phyloP scores from a whole-genome alignment of 495 filamentous ascomycete species.

The Lineolata rhizophorae region DNA sequence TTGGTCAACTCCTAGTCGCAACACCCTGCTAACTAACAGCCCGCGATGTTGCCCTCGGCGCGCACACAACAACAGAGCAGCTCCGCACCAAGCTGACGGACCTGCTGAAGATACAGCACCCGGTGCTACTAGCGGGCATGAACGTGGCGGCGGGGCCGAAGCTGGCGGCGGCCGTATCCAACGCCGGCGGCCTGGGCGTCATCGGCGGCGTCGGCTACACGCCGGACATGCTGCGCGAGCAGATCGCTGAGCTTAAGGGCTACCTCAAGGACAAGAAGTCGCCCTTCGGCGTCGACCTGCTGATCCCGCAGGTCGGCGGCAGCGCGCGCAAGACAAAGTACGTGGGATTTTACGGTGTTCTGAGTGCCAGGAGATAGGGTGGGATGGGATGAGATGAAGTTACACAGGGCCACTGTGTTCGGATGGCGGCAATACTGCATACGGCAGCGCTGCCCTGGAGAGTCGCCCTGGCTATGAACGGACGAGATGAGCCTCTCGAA shows the following conservation, averaged over 20 bases:
- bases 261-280: constrained; percentile 83
- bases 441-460: constrained; percentile 10
- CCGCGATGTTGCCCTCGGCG: no score
- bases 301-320: constrained; percentile 87
- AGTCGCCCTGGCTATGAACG: neutral
- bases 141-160: constrained; percentile 96
- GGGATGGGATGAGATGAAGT: no score
- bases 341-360: no score
- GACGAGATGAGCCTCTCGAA: neutral
- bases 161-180: constrained; percentile 90
- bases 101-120: constrained; percentile 93
- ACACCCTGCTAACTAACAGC: no score
- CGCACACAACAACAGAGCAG: no score
- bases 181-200: constrained; percentile 90
- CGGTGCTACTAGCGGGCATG: constrained; percentile 90
- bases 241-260: constrained; percentile 84
- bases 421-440: no score
- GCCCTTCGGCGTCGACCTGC: constrained; percentile 92
- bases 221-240: constrained; percentile 87
- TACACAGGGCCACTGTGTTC: no score
- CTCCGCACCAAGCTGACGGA: constrained; percentile 79
- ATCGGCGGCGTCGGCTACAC: constrained; percentile 94
- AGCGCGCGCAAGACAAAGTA: constrained; percentile 89
- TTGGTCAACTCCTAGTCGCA: no score
- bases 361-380: neutral